Base-by-base conservation (phyloP, 1,284 basidiomycete species). In the Quambalaria eucalypti region DNA sequence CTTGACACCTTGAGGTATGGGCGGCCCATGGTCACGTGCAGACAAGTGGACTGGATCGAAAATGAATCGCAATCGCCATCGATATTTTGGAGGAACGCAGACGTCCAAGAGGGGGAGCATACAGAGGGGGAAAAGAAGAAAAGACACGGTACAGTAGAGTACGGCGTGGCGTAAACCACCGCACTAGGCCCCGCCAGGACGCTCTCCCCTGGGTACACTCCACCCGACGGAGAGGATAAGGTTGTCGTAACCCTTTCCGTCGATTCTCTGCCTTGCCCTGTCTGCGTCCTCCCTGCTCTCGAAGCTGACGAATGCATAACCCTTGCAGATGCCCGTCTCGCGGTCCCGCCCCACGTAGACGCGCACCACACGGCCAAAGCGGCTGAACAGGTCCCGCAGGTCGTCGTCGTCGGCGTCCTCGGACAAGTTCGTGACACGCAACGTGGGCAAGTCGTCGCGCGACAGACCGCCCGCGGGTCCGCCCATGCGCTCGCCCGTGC, bases 381-480 rank as follows among this genome's bases (percentile, higher is more conserved):
- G 68, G 48, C 66, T 66, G 77, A 99, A 98, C 23, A 99, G 81
- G 28, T 90, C 90, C 57, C 92, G 85, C 50, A 99, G 80, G 78
- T 98, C 95, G 75, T 86, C 87, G 76, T 98, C 95, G 68, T 89
- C 85, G 1, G 90, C 90, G 71, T 98, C 95, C 76, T 91, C 87
- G 29, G 88, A 90, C 60, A 99, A 86, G 73, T 97, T 98, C 40
- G 95, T 97, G 66, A 99, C 90, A 50, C 95, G 89, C 25, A 99
- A 82, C 0, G 95, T 99, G 2, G 95, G 93, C 26, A 93, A 81
- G 73, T 98, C 93, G 77, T 97, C 93, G 53, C 69, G 59, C 52
- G 52, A 53, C 40, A 63, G 61, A 42, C 80, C 79, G 23, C 61
- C 64, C 79, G 79, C 9, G 70, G 74, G 59, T 54, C 71, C 77